Percentiles rank a stretch among this genome's conserved stretches.
phyloP scores from a whole-genome alignment of 2,329 filamentous ascomycete genomes.

The Aspergillus hiratsukae region DNA sequence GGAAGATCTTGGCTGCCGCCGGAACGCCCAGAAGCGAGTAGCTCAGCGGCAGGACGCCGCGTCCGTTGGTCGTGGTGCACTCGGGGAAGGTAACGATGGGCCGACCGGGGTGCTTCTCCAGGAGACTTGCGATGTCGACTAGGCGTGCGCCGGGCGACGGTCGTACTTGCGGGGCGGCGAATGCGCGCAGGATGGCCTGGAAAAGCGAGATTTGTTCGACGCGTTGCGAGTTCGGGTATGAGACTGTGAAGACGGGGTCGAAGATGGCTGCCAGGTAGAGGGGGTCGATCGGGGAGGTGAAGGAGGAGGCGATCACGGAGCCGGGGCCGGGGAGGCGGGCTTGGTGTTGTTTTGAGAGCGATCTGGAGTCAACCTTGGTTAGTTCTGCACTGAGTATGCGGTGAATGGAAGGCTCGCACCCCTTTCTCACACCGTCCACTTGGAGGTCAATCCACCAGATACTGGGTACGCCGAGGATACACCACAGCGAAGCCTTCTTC shows the following conservation, averaged over 20 bases:
- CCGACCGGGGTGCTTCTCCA: slow-evolving; percentile 65
- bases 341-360: slow-evolving; percentile 67
- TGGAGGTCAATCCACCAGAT: slow-evolving; percentile 99
- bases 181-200: slow-evolving; percentile 67
- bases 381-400: neutral
- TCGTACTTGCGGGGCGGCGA: slow-evolving; percentile 54
- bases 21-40: slow-evolving; percentile 68
- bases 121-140: slow-evolving; percentile 59
- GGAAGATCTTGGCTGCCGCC: slow-evolving; percentile 72
- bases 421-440: slow-evolving; percentile 91
- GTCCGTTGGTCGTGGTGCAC: slow-evolving; percentile 89
- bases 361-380: slow-evolving; percentile 35
- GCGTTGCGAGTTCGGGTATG: slow-evolving; percentile 68
- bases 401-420: slow-evolving; percentile 45
- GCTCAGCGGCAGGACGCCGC: slow-evolving; percentile 79
- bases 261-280: slow-evolving; percentile 94
- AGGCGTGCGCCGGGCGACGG: slow-evolving; percentile 48
- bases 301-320: slow-evolving; percentile 82
- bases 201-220: slow-evolving; percentile 75
- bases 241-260: slow-evolving; percentile 87
- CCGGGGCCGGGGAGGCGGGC: slow-evolving; percentile 72
- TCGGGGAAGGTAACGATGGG: slow-evolving; percentile 88
- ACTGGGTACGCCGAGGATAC: slow-evolving; percentile 78
- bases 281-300: slow-evolving; percentile 88
- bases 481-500: slow-evolving; percentile 84